Evolutionary conservation across 768 basidiomycete genomes (phyloP).

Genomic region (Vararia minispora): DNA sequence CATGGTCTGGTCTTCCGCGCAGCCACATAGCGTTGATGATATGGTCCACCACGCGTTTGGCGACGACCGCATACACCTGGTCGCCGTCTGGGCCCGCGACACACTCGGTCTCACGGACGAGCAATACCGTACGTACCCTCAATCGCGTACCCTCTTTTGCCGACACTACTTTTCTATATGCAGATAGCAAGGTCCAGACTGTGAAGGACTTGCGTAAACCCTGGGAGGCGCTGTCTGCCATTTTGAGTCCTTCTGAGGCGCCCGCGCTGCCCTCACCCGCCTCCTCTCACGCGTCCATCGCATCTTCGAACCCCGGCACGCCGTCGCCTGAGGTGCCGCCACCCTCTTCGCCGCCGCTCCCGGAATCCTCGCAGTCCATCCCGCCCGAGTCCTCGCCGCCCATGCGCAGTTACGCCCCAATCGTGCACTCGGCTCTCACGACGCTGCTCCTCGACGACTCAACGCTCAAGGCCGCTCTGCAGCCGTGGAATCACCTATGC

Average conservation of each 20-base stretch:
- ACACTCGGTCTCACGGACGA: conserved; percentile 51
- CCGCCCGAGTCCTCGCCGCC: background rate
- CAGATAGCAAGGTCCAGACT: conserved; percentile 34
- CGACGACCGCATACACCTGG: conserved; percentile 26
- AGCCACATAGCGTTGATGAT: conserved; percentile 64
- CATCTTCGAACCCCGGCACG: background rate
- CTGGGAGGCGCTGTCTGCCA: conserved; percentile 36
- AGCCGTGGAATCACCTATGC: conserved; percentile 77
- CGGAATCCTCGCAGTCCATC: background rate
- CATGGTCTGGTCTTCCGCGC: conserved; percentile 86
- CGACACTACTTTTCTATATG: conserved; percentile 5
- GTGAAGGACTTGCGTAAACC: conserved; percentile 68
- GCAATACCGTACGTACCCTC: conserved; percentile 61
- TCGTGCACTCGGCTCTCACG: conserved; percentile 30
- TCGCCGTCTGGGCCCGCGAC: conserved; percentile 73
- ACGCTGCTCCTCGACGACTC: conserved; percentile 46
- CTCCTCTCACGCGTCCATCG: conserved; percentile 9
- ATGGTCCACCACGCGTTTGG: conserved; percentile 64
- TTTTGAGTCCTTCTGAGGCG: too few species aligned
- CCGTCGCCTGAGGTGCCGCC: background rate
- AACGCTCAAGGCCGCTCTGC: conserved; percentile 43
- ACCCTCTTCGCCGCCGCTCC: background rate
- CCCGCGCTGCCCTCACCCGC: conserved; percentile 3
- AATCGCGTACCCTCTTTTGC: background rate
- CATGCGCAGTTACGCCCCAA: background rate